Base-by-base conservation (phyloP, 495 filamentous ascomycete genomes). In the Physcia stellaris region DNA sequence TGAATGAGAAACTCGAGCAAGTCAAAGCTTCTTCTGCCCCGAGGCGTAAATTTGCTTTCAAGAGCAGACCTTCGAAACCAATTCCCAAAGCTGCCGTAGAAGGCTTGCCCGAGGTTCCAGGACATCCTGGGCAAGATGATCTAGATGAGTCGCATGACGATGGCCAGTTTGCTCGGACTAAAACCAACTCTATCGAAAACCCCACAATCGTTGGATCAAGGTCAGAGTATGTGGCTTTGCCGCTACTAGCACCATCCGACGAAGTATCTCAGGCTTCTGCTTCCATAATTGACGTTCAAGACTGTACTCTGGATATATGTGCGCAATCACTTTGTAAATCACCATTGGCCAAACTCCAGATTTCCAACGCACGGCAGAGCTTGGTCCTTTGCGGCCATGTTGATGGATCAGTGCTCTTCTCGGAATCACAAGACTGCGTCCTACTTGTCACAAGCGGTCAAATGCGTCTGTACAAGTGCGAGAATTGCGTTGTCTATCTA, bases 391-490 rank as follows among this genome's bases (percentile, higher is more conserved):
- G 81, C 30, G 85, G 85, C 2, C 70, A 73, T 19, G 77, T 94
- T 17, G 64, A 71, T 37, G 87, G 92, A 1, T 71, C 92, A 2
- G 73, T 75, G 4, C 87, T 95, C 50, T 66, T 94, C 18, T 96
- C 88, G 0, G 66, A 61, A 1, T 59, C 94, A n/a, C 52, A 68
- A 35, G 66, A 83, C 42, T 80, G 78, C 48, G 73, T 82, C 22
- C 55, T 99, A 15, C 73, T 93, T 7, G 71, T 92, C 1, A 63
- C 72, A 3, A 80, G 80, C 34, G 69, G 80, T 12, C 92, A 99
- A 53, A 79, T 94, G 49, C 71, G 92, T 13, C 86, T 99, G 66
- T 92, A 99, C 47, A 75, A 86, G 38, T 90, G 83, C 51, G 20
- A 18, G 18, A 26, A 46, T 17, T 49, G 39, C 77, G 74, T 48